Conservation (phyloP, 2,329 filamentous ascomycete species). For the Stylonectria norvegica region DNA sequence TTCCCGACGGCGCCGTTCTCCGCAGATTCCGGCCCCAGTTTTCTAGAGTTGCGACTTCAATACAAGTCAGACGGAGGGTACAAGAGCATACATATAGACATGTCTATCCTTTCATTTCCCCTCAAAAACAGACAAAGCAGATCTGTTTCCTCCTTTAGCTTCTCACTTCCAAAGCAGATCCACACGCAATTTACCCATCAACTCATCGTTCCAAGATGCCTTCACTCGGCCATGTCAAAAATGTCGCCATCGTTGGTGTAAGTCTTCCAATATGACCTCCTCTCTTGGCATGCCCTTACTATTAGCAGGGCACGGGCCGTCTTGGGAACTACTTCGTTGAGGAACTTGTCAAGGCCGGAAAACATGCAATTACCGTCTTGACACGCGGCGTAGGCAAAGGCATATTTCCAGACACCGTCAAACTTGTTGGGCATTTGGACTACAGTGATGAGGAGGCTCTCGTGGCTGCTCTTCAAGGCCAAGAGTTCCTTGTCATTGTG, state of each 20-base stretch:
- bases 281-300: slow-evolving; percentile 21
- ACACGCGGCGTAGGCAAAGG: slow-evolving; percentile 40
- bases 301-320: slow-evolving; percentile 32
- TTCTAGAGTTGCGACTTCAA: no score
- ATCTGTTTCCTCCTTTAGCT: no score
- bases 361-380: slow-evolving; percentile 47
- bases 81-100: no score
- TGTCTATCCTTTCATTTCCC: no score
- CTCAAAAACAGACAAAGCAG: no score
- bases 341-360: slow-evolving; percentile 42
- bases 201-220: neutral
- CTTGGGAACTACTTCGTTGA: slow-evolving; percentile 34
- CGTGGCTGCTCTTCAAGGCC: slow-evolving; percentile 44
- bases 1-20: no score
- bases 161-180: no score
- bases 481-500: slow-evolving; percentile 50
- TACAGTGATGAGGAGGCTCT: slow-evolving; percentile 40
- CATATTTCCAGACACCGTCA: slow-evolving; percentile 40
- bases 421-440: slow-evolving; percentile 35
- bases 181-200: neutral
- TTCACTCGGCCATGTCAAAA: slow-evolving; percentile 9
- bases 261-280: slow-evolving; percentile 16
- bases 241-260: slow-evolving; percentile 42
- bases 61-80: no score
- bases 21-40: no score